Evolutionary conservation across 805 yeast species (phyloP), one percentile per base, ranked within the genome.

Genomic region (Yarrowia deformans): DNA sequence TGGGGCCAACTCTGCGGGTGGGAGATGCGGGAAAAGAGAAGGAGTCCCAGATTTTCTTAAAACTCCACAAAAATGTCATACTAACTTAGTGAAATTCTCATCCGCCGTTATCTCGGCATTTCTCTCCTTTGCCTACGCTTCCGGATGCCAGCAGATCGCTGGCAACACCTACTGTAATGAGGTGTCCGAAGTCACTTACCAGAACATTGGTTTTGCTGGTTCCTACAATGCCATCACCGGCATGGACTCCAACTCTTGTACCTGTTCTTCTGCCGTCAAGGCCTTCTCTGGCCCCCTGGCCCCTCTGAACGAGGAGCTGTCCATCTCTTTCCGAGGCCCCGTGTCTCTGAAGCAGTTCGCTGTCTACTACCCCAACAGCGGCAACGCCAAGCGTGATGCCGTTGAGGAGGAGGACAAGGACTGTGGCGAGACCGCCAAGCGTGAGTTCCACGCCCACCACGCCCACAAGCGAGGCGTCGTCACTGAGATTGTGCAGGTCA

Each of bases 271-370:
- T 64, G 48, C 70, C n/a, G 70, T 73, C 29, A 73, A 75, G 48
- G 76, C 88, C 9, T 90, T 92, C 83, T 82, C 88, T 16, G 97
- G 97, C 69, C 75, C 85, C 70, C 79, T 91, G 79, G 80, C 93
- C 69, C 97, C 97, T 48, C 83, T 92, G 72, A 89, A 91, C 79
- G 95, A 91, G 82, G 97, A 92, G 79, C 81, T 92, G 71, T 88
- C 96, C 43, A 88, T 92, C 70, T 97, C 92, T 79, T 90, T 91
- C 84, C 89, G 97, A 83, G 97, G 97, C 75, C 97, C 97, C 45
- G 76, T 92, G 74, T 84, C 86, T 77, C 86, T 92, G 77, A 81
- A 83, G 76, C 91, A 91, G 81, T 92, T 95, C 77, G 98, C 93
- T 79, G 97, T 91, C 69, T 95, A 93, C 84, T 88, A 88, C 76